phyloP scores from a whole-genome alignment of 176 grass and related monocot species.

The Dactylis glomerata region DNA sequence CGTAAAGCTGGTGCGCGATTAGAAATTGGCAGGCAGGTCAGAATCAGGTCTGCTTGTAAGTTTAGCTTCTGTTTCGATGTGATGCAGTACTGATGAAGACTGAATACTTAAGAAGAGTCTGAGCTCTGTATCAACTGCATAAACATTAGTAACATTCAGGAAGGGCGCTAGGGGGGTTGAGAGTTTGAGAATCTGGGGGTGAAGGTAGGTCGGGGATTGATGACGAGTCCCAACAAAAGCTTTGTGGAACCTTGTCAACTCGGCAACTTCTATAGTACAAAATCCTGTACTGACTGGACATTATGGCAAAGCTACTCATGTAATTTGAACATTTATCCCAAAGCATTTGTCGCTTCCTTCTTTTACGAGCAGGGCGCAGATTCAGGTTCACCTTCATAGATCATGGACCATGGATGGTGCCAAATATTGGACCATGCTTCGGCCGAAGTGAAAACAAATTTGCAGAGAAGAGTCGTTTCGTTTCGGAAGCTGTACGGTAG shows the following conservation, averaged over 20 bases:
- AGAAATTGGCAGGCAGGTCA: background rate
- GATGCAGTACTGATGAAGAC: background rate
- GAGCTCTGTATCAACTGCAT: background rate
- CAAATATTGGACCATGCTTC: no score
- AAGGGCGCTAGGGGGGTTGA: background rate
- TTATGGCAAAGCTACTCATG: background rate
- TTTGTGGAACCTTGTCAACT: background rate
- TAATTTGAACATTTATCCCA: background rate
- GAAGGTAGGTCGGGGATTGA: background rate
- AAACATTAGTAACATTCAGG: background rate
- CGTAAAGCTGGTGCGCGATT: background rate
- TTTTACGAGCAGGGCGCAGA: background rate
- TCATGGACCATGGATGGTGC: background rate
- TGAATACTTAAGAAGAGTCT: background rate
- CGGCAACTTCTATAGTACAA: background rate
- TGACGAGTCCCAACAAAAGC: background rate
- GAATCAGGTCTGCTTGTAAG: background rate
- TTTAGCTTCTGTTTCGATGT: background rate
- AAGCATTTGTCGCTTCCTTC: background rate
- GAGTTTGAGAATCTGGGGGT: background rate
- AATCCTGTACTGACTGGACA: background rate
- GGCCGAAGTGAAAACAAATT: no score
- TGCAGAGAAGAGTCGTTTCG: no score
- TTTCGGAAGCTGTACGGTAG: no score
- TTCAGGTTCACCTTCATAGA: background rate